These are phyloP conservation scores for Neurospora sp. DNA, from an alignment of 495 filamentous ascomycete genomes.

Conservation along the genomic window DNA sequence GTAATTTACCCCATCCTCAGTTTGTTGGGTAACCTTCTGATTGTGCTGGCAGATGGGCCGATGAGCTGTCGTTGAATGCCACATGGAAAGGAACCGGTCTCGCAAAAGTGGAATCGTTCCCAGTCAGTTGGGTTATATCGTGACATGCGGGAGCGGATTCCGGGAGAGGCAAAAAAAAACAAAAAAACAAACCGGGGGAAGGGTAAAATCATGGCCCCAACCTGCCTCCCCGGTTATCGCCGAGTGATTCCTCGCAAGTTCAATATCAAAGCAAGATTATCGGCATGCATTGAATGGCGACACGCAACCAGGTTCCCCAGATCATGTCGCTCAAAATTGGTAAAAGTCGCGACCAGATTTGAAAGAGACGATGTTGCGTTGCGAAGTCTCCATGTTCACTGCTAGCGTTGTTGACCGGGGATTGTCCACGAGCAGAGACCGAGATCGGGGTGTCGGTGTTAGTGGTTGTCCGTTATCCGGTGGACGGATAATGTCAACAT, in stretches of 20 bases:
- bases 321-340: background rate
- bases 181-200: background rate
- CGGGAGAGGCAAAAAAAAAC: background rate
- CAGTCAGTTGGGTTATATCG: background rate
- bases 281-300: background rate
- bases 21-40: background rate
- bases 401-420: background rate
- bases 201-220: background rate
- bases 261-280: background rate
- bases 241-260: background rate
- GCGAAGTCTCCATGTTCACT: background rate
- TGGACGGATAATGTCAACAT: background rate
- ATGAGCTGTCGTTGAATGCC: background rate
- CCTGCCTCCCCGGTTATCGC: background rate
- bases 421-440: background rate
- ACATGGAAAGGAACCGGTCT: background rate
- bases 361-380: background rate
- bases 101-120: background rate
- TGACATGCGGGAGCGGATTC: background rate
- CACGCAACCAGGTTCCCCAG: background rate
- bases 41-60: background rate
- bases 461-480: background rate
- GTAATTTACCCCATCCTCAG: background rate
- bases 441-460: background rate
- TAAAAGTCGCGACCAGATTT: background rate